Evolutionary conservation across 2,329 filamentous ascomycete genomes (phyloP), one percentile per base, ranked within the genome.

Genomic region (Apiospora malaysiana): DNA sequence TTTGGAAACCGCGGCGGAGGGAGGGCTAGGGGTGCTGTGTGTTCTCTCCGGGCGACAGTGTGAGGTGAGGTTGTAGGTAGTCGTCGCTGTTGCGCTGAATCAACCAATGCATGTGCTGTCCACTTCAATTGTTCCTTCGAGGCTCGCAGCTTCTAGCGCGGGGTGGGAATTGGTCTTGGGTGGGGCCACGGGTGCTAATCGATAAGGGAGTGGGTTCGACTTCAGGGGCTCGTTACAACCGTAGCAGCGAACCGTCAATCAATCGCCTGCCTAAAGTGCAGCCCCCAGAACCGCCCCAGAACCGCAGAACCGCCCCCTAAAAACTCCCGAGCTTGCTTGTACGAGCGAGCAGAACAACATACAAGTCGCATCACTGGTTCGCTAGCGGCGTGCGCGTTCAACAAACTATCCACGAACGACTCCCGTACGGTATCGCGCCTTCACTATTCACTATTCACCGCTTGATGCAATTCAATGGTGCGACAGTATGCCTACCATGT

Each of bases 401-500:
- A 56, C 47, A 12, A 25, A 12, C 49, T 25, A 59, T 18, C 16
- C 47, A 49, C 27, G 51, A 59, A 59, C 25, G 27, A 59, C 32
- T 16, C 16, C 51, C 51, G 51, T 37, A 59, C 25, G 51, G 56
- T 32, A 21, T 63, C 56, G 56, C 32, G 21, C n/a, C 56, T 40
- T 63, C 56, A 10, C 9, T 12, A 40, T 40, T 63, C 56, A 27
- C 16, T 7, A 63, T 63, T 63, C 32, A 63, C 56, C 56, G 56
- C 56, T 63, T 63, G 18, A 40, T 63, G 21, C 18, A 14, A n/a
- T 32, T n/a, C 56, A 8, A 63, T 63, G 56, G 56, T 23, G 27
- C n/a, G 56, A 63, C 18, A 40, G 56, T 40, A 63, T 63, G 56
- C 32, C 56, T 63, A 63, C 56, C 37, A 63, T 63, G 37, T 63